Conservation (phyloP, 1,139 yeast genomes). For the Magnusiomyces sp. region DNA sequence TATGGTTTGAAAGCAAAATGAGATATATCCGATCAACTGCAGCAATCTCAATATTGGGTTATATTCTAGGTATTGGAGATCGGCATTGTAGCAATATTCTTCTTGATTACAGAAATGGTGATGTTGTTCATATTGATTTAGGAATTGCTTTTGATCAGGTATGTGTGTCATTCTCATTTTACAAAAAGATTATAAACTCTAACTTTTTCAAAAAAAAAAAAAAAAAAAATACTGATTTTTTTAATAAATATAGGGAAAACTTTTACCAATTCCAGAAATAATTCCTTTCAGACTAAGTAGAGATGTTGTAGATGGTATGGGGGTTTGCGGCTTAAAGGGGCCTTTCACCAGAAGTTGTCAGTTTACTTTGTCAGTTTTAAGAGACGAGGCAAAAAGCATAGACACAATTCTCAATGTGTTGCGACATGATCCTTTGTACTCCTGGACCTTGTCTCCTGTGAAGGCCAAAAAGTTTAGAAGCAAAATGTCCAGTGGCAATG, state of each 20-base stretch:
- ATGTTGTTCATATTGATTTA: constrained; percentile 89
- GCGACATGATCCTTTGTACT: constrained; percentile 85
- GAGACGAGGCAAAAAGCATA: constrained; percentile 61
- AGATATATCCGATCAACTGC: constrained; percentile 76
- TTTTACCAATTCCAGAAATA: constrained; percentile 79
- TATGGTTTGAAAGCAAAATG: constrained; percentile 63
- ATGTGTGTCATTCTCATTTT: background rate
- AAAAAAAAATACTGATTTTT: background rate
- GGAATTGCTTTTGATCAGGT: constrained; percentile 84
- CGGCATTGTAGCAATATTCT: constrained; percentile 87
- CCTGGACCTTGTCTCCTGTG: constrained; percentile 48
- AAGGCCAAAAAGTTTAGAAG: constrained; percentile 45
- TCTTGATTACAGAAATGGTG: constrained; percentile 72
- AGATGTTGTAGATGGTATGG: constrained; percentile 90
- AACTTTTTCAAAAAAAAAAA: no score
- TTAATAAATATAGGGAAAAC: constrained; percentile 50
- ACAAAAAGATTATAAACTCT: background rate
- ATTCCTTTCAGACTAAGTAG: constrained; percentile 90
- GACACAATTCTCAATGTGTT: constrained; percentile 77
- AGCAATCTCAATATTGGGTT: constrained; percentile 76
- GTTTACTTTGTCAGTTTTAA: constrained; percentile 58
- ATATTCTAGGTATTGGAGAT: constrained; percentile 87
- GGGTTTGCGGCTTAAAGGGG: constrained; percentile 74
- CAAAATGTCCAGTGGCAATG: constrained; percentile 17
- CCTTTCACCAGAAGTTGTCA: constrained; percentile 66